Evolutionary conservation across 1,284 basidiomycete genomes (phyloP), one percentile per base, ranked within the genome.

Genomic region (Polyporus tsugae): DNA sequence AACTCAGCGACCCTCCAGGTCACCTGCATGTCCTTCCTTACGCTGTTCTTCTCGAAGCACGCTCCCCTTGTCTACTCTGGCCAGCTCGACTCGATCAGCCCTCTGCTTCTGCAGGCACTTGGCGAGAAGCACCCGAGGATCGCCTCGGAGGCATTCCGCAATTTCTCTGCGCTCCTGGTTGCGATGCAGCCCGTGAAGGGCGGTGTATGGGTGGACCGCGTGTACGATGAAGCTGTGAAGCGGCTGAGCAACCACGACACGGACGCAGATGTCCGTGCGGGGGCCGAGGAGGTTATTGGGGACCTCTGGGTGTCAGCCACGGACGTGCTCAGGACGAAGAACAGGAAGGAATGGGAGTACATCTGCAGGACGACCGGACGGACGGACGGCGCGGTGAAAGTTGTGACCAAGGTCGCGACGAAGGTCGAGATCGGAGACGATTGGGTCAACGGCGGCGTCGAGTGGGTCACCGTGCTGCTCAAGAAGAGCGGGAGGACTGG

Each of bases 291-390:
- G 41, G 91, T 89, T 55, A 87, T 98, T 44, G 95, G 93, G 1
- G 92, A 95, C 75, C 81, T 99, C 5, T 93, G 98, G 86, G 87
- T 95, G 44, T 91, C 91, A 72, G 95, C 95, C 11, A 92, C 93
- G 0, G 95, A 96, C 63, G 82, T 89, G 19, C 82, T 91, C 55
- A 85, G 78, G 73, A 77, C 79, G 2, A 91, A 91, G 77, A 85
- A 86, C 60, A 84, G 86, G 61, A 89, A 86, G 71, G 93, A 95
- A 73, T 95, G 93, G 93, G 91, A 92, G 58, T 88, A 87, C 5
- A 90, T 98, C 65, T 93, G 97, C 75, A 87, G 91, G 58, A 87
- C 89, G 4, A 89, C 91, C 2, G 91, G 97, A 1, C 87, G 90
- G 72, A 89, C 89, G 4, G 89, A 91, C 19, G 87, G 89, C 52